Evolutionary conservation across 2,329 filamentous ascomycete genomes (phyloP).

Genomic region (Epichloe typhina): DNA sequence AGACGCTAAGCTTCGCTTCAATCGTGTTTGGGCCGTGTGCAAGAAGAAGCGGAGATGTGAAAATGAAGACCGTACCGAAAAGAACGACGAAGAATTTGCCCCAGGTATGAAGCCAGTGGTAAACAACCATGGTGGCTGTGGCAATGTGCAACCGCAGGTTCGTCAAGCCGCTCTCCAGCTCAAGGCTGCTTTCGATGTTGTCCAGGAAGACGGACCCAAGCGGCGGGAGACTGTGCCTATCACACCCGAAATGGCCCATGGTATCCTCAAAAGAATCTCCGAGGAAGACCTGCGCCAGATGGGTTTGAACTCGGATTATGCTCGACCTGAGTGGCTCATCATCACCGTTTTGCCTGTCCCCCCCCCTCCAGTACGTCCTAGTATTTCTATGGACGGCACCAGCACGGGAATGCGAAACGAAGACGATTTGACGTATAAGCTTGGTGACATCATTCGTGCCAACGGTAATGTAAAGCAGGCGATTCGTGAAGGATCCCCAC

Average conservation of each 20-base stretch:
- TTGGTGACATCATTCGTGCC: slow-evolving; percentile 94
- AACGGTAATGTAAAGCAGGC: slow-evolving; percentile 91
- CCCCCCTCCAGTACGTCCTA: slow-evolving; percentile 92
- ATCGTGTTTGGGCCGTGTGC: slow-evolving; percentile 81
- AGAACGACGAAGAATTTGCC: slow-evolving; percentile 56
- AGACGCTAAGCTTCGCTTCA: slow-evolving; percentile 90
- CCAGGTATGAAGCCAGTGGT: slow-evolving; percentile 39
- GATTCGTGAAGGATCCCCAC: slow-evolving; percentile 79
- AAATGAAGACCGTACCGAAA: slow-evolving; percentile 57
- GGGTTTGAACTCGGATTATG: slow-evolving; percentile 88
- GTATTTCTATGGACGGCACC: slow-evolving; percentile 93
- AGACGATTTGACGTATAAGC: slow-evolving; percentile 98
- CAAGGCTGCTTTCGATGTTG: slow-evolving; percentile 56
- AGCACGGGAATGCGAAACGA: slow-evolving; percentile 87
- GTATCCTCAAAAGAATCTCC: slow-evolving; percentile 74
- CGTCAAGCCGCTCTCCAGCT: slow-evolving; percentile 78
- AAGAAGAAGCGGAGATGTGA: slow-evolving; percentile 81
- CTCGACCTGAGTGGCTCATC: slow-evolving; percentile 96
- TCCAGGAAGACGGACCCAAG: slow-evolving; percentile 54
- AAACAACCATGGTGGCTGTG: slow-evolving; percentile 74
- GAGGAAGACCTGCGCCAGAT: slow-evolving; percentile 74
- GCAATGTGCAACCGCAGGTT: slow-evolving; percentile 79
- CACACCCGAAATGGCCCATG: slow-evolving; percentile 71
- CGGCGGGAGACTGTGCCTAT: slow-evolving; percentile 70
- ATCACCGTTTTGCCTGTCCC: slow-evolving; percentile 90